These are phyloP conservation scores for Copromyces sp. DNA, from an alignment of 495 filamentous ascomycete species.

Conservation along the genomic window DNA sequence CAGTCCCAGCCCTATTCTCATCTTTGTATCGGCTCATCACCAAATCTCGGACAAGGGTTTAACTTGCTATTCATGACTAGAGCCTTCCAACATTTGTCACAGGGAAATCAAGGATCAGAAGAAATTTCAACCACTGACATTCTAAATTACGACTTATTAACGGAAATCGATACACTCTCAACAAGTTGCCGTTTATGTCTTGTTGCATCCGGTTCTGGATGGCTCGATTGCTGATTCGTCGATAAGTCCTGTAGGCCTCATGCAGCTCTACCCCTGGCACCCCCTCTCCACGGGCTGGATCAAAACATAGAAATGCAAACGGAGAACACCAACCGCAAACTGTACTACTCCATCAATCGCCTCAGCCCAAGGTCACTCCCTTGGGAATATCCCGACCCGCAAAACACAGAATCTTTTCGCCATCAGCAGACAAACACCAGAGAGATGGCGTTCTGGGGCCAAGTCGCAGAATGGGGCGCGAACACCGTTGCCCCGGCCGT, in stretches of 20 bases:
- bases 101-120: not conserved
- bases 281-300: not conserved
- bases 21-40: no score
- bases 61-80: not conserved
- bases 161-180: not conserved
- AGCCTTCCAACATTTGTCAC: not conserved
- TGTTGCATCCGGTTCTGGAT: not conserved
- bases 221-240: not conserved
- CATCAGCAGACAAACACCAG: not conserved
- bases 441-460: not conserved
- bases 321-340: rapidly evolving
- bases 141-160: not conserved
- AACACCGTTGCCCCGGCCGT: not conserved
- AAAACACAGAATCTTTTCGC: not conserved
- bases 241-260: not conserved
- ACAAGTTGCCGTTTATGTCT: not conserved
- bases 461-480: not conserved
- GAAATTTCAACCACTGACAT: not conserved
- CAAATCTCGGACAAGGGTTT: not conserved
- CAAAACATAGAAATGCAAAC: not conserved
- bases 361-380: not conserved
- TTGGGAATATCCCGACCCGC: no score
- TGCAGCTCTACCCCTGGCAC: not conserved
- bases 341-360: not conserved
- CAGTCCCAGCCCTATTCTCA: not conserved